Evolutionary conservation across 306 rosid species (phyloP), one percentile per base, ranked within the genome.

Genomic region (Luffa acutangula): DNA sequence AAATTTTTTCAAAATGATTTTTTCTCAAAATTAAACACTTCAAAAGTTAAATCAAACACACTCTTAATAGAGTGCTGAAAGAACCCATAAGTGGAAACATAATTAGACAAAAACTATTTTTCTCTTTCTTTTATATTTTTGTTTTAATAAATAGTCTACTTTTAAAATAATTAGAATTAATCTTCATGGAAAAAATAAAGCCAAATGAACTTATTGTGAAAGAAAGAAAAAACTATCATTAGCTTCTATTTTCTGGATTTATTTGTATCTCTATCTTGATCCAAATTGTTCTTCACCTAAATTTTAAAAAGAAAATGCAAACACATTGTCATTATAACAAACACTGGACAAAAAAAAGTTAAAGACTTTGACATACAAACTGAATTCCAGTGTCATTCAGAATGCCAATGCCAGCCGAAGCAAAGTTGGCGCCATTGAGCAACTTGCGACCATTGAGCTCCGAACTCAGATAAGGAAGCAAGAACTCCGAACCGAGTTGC

Each of bases 391-490:
- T 93, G 87, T 93, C 98, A 69, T 93, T 93, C 18, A 93, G 92
- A 77, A 93, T 90, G 78, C 98, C 98, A 63, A 93, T 90, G 59
- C 98, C 98, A 5, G 98, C 98, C 18, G 98, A 93, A 57, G 98
- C 98, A 75, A 93, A 93, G 85, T 93, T 93, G 41, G 98, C 98
- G 21, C 98, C 98, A 20, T 91, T 91, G 1, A 93, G 91, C 81
- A 93, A 80, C 43, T 8, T 85, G 59, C 83, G 36, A 4, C 98
- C 95, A 0, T 7, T 83, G 62, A 93, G 91, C 77, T 90, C 77
- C 0, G 97, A 97, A 66, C 83, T 85, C 80, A 93, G 79, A 78
- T 93, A 91, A 39, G 98, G 98, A 78, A 93, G 80, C 5, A 89
- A 84, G 46, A 89, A 1, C 31, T 90, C 93, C 11, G 93, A 78